A percentile compares a stretch with the other conserved stretches of the same genome.
phyloP scores from a whole-genome alignment of 495 filamentous ascomycete genomes.

The Trichoderma virens region DNA sequence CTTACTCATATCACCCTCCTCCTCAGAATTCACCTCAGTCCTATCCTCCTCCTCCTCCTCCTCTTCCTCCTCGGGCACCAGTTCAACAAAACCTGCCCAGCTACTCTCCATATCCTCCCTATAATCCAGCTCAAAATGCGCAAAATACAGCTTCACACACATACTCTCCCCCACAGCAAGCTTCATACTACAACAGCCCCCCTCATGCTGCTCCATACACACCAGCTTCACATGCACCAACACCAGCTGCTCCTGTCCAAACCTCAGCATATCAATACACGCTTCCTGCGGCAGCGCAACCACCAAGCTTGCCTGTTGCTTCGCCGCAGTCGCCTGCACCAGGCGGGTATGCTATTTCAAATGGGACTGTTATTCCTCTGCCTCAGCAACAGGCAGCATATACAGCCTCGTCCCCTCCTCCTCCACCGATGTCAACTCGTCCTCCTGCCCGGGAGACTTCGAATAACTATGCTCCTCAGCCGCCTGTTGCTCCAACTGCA shows the following conservation, averaged over 20 bases:
- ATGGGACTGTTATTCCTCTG: neutral
- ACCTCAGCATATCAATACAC: neutral
- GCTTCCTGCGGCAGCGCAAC: neutral
- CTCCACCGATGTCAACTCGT: neutral
- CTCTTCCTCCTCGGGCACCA: neutral
- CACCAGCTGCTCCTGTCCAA: neutral
- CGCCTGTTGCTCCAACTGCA: neutral
- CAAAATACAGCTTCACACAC: neutral
- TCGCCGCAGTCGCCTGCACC: neutral
- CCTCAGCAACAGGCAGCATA: neutral
- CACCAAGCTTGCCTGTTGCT: neutral
- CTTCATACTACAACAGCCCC: neutral
- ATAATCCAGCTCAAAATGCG: neutral
- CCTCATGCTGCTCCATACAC: neutral
- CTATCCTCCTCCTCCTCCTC: neutral
- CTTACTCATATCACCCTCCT: too few species aligned
- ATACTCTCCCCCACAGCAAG: neutral
- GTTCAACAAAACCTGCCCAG: neutral
- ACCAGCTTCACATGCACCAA: neutral
- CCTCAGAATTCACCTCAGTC: neutral
- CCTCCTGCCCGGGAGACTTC: neutral
- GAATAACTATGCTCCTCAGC: neutral
- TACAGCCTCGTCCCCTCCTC: neutral
- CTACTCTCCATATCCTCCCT: neutral
- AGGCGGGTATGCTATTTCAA: neutral